Evolutionary conservation across 2,329 filamentous ascomycete species (phyloP).

Genomic region (Claviceps citrina): DNA sequence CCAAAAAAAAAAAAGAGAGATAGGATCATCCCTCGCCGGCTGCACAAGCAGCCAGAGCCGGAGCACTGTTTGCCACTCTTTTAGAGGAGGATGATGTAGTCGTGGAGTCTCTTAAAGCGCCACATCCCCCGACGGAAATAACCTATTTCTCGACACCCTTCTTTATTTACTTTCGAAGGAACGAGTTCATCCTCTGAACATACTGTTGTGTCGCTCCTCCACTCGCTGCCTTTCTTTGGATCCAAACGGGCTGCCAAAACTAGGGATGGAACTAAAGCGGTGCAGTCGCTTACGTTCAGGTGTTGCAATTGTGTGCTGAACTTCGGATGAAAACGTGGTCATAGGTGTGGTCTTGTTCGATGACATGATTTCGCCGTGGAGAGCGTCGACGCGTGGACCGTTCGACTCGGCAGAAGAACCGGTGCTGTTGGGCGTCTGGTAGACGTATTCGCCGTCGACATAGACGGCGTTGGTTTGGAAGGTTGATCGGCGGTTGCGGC

Average conservation of each 20-base stretch:
- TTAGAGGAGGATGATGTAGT: not conserved
- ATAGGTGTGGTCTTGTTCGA: constrained; percentile 10
- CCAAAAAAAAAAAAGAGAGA: not conserved
- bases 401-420: constrained; percentile 37
- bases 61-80: not conserved
- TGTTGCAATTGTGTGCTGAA: constrained; percentile 12
- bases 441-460: constrained; percentile 90
- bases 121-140: not conserved
- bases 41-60: not conserved
- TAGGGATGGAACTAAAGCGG: constrained; percentile 41
- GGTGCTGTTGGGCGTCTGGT: constrained; percentile 46
- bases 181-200: constrained; percentile 17
- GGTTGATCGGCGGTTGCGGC: constrained; percentile 70
- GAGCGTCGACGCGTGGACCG: constrained; percentile 20
- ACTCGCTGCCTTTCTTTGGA: constrained; percentile 19
- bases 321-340: constrained; percentile 10
- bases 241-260: constrained; percentile 28
- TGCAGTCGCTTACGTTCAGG: constrained; percentile 34
- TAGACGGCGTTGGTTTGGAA: constrained; percentile 84
- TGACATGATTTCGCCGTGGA: constrained; percentile 20
- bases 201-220: constrained; percentile 28
- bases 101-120: not conserved
- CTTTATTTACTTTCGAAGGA: not conserved
- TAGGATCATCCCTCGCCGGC: not conserved
- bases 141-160: not conserved